A percentile compares a stretch with the other conserved stretches of the same genome.
Conservation (phyloP, 2,329 filamentous ascomycete species). For the Dactylella cylindrospora region DNA sequence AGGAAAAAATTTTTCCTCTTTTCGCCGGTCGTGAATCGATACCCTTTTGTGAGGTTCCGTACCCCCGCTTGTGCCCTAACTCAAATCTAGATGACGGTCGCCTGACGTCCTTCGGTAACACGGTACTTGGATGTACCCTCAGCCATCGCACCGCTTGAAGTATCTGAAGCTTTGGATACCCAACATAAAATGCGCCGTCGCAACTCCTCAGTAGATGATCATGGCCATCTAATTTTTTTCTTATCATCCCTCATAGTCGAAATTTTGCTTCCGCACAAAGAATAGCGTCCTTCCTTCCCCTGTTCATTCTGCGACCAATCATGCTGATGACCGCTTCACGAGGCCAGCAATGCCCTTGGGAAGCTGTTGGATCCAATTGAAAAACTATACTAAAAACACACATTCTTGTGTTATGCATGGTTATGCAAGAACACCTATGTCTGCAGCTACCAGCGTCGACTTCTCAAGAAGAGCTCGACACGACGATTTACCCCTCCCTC, state of each 20-base stretch:
- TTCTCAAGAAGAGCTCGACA: constrained; percentile 41
- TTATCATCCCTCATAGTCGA: constrained; percentile 34
- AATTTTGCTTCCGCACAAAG: constrained; percentile 33
- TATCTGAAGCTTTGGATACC: constrained; percentile 14
- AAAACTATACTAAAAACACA: constrained; percentile 11
- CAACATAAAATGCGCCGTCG: constrained; percentile 24
- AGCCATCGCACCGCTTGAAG: constrained; percentile 9
- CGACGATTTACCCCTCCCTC: constrained; percentile 24
- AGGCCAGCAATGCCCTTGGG: constrained; percentile 23
- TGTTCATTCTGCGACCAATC: constrained; percentile 27
- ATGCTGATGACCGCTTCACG: constrained; percentile 43
- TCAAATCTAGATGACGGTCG: constrained; percentile 41
- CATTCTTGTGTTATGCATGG: constrained; percentile 43
- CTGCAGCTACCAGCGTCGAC: constrained; percentile 20
- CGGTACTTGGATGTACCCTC: constrained; percentile 26
- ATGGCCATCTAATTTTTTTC: constrained; percentile 16
- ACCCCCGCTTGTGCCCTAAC: constrained; percentile 44
- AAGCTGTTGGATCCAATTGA: constrained; percentile 9
- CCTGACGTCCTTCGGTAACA: constrained; percentile 39
- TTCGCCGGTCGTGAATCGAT: constrained; percentile 33
- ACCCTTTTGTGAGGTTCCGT: no score
- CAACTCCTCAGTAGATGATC: constrained; percentile 27
- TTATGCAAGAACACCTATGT: constrained; percentile 40
- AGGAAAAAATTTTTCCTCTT: constrained; percentile 30
- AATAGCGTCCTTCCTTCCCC: constrained; percentile 35